phyloP scores from a whole-genome alignment of 768 basidiomycete species.

The Tephrocybe sp. region DNA sequence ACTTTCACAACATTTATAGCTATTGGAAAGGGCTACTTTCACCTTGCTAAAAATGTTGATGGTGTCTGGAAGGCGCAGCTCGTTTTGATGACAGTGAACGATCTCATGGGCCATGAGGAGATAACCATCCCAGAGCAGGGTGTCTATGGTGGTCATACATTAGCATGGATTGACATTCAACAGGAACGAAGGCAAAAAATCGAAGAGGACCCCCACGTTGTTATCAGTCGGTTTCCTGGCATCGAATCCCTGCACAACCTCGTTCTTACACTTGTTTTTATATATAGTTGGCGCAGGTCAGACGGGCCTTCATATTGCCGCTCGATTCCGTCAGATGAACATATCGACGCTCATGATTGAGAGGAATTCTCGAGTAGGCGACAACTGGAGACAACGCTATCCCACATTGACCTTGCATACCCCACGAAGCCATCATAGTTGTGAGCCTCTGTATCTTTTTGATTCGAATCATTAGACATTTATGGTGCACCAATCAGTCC shows the following conservation, averaged over 20 bases:
- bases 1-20: constrained; percentile 30
- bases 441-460: constrained; percentile 7
- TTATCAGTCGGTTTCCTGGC: constrained; percentile 31
- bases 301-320: constrained; percentile 57
- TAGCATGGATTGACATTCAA: constrained; percentile 32
- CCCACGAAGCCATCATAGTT: constrained; percentile 15
- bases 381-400: constrained; percentile 60
- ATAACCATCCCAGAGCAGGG: constrained; percentile 22
- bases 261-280: constrained; percentile 14
- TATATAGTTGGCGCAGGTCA: constrained; percentile 60
- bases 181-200: constrained; percentile 30
- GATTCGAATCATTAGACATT: not conserved
- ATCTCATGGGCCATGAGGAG: constrained; percentile 35
- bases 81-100: constrained; percentile 28
- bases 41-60: constrained; percentile 22
- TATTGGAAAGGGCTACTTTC: constrained; percentile 31
- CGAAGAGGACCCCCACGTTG: constrained; percentile 34
- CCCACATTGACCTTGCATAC: constrained; percentile 40
- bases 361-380: constrained; percentile 49
- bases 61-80: constrained; percentile 32
- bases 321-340: constrained; percentile 54
- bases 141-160: constrained; percentile 32
- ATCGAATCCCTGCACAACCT: no score
- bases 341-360: constrained; percentile 57
- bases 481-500: constrained; percentile 25